Evolutionary conservation across 1,139 yeast genomes (phyloP), one percentile per base, ranked within the genome.

Genomic region (Sugiyamaella castrensis): DNA sequence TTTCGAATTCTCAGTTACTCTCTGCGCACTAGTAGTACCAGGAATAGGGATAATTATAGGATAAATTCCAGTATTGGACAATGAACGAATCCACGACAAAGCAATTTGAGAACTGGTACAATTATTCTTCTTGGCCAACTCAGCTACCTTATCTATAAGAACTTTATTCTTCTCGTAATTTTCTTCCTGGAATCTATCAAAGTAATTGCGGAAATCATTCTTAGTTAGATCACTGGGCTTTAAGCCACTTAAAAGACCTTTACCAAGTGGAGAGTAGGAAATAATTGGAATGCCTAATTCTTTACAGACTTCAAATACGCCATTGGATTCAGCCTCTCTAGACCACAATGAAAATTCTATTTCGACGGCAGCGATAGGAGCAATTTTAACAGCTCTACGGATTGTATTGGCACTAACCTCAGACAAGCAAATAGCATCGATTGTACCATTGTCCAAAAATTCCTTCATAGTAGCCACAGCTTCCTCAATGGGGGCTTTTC

Each of bases 181-280:
- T 45, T 84, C 91, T 34, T 74, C 79, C 31, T 67, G 64, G 69
- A 85, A 86, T 57, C 84, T 76, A 47, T 80, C 91, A 37, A 80
- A 62, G 41, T 55, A 54, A n/a, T 57, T 60, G 57, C 88, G 74
- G 50, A 79, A 52, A 61, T 84, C 94, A 46, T 77, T 81, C 42
- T 72, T 71, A 19, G 80, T 76, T 40, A 81, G 62, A 47, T 74
- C 76, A 4, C 70, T 69, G 5, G 69, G 58, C 39, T 70, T 76
- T 50, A 80, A 75, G 50, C 92, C 94, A 7, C 94, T 82, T 52
- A 88, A 74, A 50, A 81, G 68, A 0, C 96, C 96, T 60, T 86
- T 74, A n/a, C 88, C 82, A 53, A 88, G 72, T 37, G 96, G 96
- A 27, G 95, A 84, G 68, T 88, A 87, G 27, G 91, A 87, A 53